A percentile compares a stretch with the other conserved stretches of the same genome.
These are phyloP conservation scores for Ogataea chonburiensis DNA, from an alignment of 805 yeast genomes.

Conservation along the genomic window DNA sequence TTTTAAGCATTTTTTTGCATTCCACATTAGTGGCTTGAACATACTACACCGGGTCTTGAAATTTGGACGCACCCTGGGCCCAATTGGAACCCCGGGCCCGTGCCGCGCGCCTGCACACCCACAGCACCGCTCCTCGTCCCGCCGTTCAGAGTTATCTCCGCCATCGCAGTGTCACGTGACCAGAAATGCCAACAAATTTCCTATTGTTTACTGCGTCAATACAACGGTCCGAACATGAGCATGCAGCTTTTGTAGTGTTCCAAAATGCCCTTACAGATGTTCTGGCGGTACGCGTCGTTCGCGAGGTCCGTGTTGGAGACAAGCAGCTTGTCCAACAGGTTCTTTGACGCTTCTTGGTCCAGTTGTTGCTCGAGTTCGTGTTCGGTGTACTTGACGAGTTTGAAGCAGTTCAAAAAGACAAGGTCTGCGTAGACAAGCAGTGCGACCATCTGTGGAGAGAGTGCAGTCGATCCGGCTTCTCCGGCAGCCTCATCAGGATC, in stretches of 20 bases:
- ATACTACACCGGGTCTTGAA: too few species aligned
- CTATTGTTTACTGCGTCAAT: too few species aligned
- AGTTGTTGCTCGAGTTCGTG: slow-evolving; percentile 3
- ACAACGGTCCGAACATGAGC: slow-evolving; percentile 24
- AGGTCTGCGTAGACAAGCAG: slow-evolving; percentile 22
- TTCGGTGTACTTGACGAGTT: slow-evolving; percentile 10
- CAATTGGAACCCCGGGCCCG: too few species aligned
- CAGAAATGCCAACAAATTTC: too few species aligned
- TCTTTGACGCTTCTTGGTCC: background rate
- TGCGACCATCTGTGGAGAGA: slow-evolving; percentile 6
- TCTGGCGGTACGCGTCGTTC: slow-evolving; percentile 5
- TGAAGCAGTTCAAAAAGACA: slow-evolving; percentile 20
- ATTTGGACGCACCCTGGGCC: too few species aligned
- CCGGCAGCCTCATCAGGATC: background rate
- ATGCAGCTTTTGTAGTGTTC: slow-evolving; percentile 22
- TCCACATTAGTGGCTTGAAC: too few species aligned
- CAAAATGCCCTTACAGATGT: slow-evolving; percentile 15
- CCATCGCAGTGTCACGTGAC: too few species aligned
- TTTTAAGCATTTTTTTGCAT: too few species aligned
- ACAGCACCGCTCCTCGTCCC: too few species aligned
- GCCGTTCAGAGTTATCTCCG: too few species aligned
- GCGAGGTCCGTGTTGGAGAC: slow-evolving; percentile 9
- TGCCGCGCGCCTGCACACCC: too few species aligned
- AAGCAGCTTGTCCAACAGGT: slow-evolving; percentile 4
- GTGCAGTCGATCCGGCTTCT: background rate